phyloP scores from a whole-genome alignment of 331 rosid species.

The Erythrophleum ivorense region DNA sequence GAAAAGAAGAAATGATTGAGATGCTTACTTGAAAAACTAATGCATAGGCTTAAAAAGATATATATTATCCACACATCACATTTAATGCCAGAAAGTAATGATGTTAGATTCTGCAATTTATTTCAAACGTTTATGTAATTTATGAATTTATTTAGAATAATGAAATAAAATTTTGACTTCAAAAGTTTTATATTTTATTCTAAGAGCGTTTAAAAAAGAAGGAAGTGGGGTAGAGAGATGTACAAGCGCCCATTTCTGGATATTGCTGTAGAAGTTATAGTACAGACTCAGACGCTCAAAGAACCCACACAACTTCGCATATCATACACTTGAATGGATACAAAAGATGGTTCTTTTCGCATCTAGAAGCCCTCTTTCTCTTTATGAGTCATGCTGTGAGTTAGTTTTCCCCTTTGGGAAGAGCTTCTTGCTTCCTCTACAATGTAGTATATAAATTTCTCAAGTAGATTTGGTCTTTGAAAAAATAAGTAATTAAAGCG shows the following conservation, averaged over 20 bases:
- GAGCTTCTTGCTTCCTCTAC: conserved; percentile 35
- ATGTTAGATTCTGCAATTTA: no score
- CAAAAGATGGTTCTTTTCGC: conserved; percentile 47
- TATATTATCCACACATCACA: no score
- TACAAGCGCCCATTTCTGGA: conserved; percentile 22
- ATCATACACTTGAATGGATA: conserved; percentile 50
- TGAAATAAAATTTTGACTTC: no score
- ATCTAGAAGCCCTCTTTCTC: conserved; percentile 45
- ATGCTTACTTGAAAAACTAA: no score
- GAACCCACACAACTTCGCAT: conserved; percentile 52
- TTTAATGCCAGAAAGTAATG: no score
- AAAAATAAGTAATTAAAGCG: no score
- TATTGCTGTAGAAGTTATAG: conserved; percentile 12
- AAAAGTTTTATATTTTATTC: not conserved
- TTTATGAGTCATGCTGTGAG: conserved; percentile 33
- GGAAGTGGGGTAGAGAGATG: not conserved
- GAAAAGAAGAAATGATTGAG: no score
- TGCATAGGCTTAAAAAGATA: no score
- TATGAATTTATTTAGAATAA: no score
- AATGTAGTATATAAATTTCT: conserved; percentile 12
- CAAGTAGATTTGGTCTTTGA: no score
- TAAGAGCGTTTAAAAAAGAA: not conserved
- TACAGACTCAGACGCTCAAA: conserved; percentile 58
- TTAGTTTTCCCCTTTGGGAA: conserved; percentile 58
- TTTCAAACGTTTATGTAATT: no score